These are phyloP conservation scores for Phytopythium kandeliae DNA, from an alignment of 352 stramenopile genomes.

Conservation along the genomic window DNA sequence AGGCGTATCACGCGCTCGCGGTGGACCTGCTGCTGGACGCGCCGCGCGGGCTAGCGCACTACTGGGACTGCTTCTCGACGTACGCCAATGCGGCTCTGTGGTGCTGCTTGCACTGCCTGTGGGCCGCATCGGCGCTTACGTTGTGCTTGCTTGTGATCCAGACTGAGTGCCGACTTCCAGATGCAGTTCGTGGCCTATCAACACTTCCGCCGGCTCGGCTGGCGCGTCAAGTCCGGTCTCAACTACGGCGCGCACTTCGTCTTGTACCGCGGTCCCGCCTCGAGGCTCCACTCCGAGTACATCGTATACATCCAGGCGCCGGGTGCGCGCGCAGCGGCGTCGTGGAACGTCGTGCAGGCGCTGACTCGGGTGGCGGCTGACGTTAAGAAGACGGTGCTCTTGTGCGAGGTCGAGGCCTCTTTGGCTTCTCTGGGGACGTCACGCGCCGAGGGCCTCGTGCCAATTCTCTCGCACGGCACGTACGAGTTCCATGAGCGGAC, in stretches of 20 bases:
- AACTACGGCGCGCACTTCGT: conserved; percentile 71
- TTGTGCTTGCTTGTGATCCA: conserved; percentile 4
- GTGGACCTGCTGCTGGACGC: conserved; percentile 21
- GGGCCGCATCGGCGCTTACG: not conserved
- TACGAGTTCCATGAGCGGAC: conserved; percentile 30
- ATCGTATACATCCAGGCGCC: conserved; percentile 43
- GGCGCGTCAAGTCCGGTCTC: conserved; percentile 47
- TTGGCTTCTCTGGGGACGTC: not conserved
- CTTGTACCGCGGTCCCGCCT: conserved; percentile 51
- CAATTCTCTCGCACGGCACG: conserved; percentile 14
- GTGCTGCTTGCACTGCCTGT: not conserved
- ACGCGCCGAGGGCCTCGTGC: not conserved
- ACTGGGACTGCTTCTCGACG: conserved; percentile 36
- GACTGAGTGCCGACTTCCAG: conserved; percentile 25
- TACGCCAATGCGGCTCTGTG: conserved; percentile 3
- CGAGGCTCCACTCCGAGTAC: conserved; percentile 68
- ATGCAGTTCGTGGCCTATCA: conserved; percentile 38
- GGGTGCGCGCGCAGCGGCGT: too few relatives aligned
- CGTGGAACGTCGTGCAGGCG: conserved; percentile 55
- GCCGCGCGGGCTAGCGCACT: conserved; percentile 6
- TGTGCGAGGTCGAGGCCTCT: conserved; percentile 33
- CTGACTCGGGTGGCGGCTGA: conserved; percentile 69
- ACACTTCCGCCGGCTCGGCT: conserved; percentile 53
- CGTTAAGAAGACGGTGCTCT: conserved; percentile 73
- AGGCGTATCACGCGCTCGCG: conserved; percentile 41